Conservation (phyloP, 129 eudicot species). For the Tagetes patula region DNA sequence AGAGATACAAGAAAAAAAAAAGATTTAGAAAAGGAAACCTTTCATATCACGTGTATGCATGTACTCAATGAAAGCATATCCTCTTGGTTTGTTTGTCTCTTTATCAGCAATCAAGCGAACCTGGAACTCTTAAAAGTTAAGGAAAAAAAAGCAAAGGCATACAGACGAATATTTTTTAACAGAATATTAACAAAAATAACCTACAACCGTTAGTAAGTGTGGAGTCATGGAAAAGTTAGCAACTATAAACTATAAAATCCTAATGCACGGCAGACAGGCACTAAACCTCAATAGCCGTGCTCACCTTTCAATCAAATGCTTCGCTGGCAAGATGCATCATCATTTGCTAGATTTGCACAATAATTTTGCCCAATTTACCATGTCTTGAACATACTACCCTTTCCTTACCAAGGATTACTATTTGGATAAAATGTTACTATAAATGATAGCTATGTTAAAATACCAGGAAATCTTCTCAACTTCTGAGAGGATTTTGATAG, state of each 20-base stretch:
- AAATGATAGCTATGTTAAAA: constrained; percentile 39
- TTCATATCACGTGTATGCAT: constrained; percentile 99
- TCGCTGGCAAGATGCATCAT: constrained; percentile 70
- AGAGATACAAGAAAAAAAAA: neutral
- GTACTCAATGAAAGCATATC: constrained; percentile 93
- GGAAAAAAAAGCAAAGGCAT: constrained; percentile 3
- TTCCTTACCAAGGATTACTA: constrained; percentile 84
- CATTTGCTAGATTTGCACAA: constrained; percentile 72
- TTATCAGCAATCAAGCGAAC: constrained; percentile 82
- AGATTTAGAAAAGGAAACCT: constrained; percentile 39
- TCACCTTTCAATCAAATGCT: constrained; percentile 89
- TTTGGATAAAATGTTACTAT: constrained; percentile 28
- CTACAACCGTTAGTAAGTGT: constrained; percentile 25
- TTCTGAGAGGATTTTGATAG: constrained; percentile 49
- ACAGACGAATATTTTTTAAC: neutral
- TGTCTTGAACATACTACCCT: constrained; percentile 49
- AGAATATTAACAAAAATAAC: constrained; percentile 13
- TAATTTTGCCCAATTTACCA: constrained; percentile 59
- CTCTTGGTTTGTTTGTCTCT: constrained; percentile 81
- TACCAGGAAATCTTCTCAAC: constrained; percentile 73
- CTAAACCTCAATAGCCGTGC: constrained; percentile 94
- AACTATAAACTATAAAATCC: constrained; percentile 36
- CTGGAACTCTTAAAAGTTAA: constrained; percentile 46
- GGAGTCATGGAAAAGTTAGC: constrained; percentile 23
- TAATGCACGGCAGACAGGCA: constrained; percentile 98